Evolutionary conservation across 1,284 basidiomycete species (phyloP).

Genomic region (Melampsora larici-populina): DNA sequence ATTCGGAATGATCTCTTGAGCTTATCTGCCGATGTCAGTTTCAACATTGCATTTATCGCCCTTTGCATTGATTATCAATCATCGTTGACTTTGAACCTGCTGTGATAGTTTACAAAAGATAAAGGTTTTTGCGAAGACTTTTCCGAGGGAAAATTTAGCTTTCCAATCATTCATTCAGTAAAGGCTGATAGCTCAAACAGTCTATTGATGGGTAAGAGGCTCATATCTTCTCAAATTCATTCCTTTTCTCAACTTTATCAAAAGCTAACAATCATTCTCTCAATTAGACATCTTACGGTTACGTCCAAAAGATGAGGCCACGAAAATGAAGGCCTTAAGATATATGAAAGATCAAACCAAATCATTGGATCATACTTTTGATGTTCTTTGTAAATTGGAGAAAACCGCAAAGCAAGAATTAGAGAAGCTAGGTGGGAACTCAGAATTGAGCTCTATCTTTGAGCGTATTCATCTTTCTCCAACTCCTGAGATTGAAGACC

Average conservation of each 20-base stretch:
- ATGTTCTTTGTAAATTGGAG: too few species aligned
- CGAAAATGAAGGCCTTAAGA: slow-evolving; percentile 68
- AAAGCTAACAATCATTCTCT: not conserved
- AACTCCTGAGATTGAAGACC: too few species aligned
- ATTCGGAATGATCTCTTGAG: slow-evolving; percentile 98
- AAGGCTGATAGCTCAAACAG: slow-evolving; percentile 69
- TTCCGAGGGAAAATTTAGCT: too few species aligned
- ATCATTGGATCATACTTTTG: too few species aligned
- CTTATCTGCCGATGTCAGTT: slow-evolving; percentile 70
- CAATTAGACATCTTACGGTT: slow-evolving; percentile 79
- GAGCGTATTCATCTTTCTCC: slow-evolving; percentile 50
- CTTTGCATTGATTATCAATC: not conserved
- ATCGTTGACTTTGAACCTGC: not conserved
- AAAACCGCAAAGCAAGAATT: slow-evolving; percentile 64
- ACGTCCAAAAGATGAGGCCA: slow-evolving; percentile 70
- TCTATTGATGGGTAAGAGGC: slow-evolving; percentile 69
- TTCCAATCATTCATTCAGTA: slow-evolving; percentile 81
- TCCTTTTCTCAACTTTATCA: not conserved
- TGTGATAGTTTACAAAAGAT: slow-evolving; percentile 74
- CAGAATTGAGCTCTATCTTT: slow-evolving; percentile 58
- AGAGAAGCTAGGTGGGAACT: slow-evolving; percentile 63
- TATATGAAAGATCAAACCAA: too few species aligned
- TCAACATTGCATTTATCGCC: too few species aligned
- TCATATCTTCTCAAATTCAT: not conserved
- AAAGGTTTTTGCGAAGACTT: slow-evolving; percentile 95